Percentiles rank a stretch among this genome's conserved stretches.
Conservation (phyloP, 495 filamentous ascomycete genomes). For the Glonium stellatum region DNA sequence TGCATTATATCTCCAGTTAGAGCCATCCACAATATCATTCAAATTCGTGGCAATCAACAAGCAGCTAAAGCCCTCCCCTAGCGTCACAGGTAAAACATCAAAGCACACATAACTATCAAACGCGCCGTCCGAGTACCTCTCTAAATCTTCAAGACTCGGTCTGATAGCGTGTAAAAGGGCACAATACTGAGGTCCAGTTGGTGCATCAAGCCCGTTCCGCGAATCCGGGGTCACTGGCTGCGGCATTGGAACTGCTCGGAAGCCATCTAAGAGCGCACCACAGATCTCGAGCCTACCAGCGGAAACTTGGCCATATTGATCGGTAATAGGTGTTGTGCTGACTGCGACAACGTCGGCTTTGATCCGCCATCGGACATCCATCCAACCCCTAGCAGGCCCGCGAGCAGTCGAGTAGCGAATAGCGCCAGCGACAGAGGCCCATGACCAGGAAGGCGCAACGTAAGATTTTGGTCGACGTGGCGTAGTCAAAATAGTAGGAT, state of each 20-base stretch:
- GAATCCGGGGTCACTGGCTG: neutral
- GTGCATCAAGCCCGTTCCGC: neutral
- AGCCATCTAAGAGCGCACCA: neutral
- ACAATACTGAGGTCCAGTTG: neutral
- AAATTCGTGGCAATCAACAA: neutral
- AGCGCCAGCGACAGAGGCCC: neutral
- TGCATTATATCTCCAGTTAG: neutral
- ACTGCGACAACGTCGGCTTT: neutral
- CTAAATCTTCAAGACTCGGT: neutral
- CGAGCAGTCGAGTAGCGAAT: neutral
- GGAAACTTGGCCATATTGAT: neutral
- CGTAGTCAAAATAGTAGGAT: neutral
- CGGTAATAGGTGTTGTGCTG: neutral
- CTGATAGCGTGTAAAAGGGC: neutral
- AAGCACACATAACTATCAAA: neutral
- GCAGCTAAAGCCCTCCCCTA: neutral
- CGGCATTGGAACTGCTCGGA: neutral
- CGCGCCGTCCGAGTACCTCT: neutral
- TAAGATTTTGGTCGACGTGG: neutral
- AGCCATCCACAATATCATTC: neutral
- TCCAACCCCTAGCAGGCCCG: neutral
- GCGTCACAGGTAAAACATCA: neutral
- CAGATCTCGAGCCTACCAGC: neutral
- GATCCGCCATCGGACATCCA: neutral
- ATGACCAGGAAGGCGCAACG: neutral